Conservation (phyloP, 2,329 filamentous ascomycete species). For the Aspergillus uvarum region DNA sequence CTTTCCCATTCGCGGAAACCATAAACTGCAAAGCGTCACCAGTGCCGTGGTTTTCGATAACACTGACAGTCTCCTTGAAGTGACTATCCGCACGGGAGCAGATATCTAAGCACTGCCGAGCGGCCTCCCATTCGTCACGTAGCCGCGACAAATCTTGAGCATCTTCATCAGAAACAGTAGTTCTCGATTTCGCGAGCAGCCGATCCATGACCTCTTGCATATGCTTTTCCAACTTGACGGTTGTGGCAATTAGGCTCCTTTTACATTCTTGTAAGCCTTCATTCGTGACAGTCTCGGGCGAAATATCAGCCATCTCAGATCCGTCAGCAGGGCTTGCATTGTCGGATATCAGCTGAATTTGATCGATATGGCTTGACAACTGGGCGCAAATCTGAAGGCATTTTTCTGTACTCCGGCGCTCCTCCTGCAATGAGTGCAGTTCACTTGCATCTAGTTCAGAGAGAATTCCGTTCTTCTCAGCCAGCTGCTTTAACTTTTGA, state of each 20-base stretch:
- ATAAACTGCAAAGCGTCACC: slow-evolving; percentile 40
- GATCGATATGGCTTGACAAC: slow-evolving; percentile 30
- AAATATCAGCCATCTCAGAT: slow-evolving; percentile 14
- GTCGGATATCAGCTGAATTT: slow-evolving; percentile 24
- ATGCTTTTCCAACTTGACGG: slow-evolving; percentile 33
- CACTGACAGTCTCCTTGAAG: slow-evolving; percentile 31
- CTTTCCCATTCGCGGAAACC: slow-evolving; percentile 35
- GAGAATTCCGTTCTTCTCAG: slow-evolving; percentile 11
- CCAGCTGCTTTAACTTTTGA: slow-evolving; percentile 25
- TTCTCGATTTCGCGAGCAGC: slow-evolving; percentile 33
- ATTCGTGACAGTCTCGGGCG: slow-evolving; percentile 31
- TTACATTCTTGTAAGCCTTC: slow-evolving; percentile 39
- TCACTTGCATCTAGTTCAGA: slow-evolving; percentile 23
- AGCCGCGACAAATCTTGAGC: slow-evolving; percentile 33
- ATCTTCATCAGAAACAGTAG: slow-evolving; percentile 29
- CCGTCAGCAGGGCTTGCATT: slow-evolving; percentile 17
- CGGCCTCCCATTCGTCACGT: slow-evolving; percentile 39
- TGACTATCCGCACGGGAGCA: slow-evolving; percentile 32
- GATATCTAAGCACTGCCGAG: slow-evolving; percentile 36
- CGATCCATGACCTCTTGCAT: slow-evolving; percentile 33
- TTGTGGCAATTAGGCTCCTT: slow-evolving; percentile 28
- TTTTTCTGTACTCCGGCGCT: slow-evolving; percentile 31
- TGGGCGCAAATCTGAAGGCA: slow-evolving; percentile 33
- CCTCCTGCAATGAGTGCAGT: slow-evolving; percentile 26
- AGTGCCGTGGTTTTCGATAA: slow-evolving; percentile 37